A percentile compares a stretch with the other conserved stretches of the same genome.
Evolutionary conservation across 805 yeast genomes (phyloP).

Genomic region (Wickerhamiella sergipiensis): DNA sequence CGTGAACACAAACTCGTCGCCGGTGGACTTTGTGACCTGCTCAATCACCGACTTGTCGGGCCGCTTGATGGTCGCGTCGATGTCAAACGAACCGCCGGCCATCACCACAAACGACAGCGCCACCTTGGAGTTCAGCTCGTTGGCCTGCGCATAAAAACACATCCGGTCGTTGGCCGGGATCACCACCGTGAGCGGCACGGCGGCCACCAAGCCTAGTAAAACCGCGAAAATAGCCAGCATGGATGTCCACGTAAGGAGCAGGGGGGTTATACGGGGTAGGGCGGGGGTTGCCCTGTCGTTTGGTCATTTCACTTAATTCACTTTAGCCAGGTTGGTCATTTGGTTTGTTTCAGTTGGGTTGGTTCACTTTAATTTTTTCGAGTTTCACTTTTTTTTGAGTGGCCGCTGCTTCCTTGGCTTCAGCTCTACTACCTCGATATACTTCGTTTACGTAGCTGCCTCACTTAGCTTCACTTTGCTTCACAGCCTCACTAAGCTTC

Average conservation of each 20-base stretch:
- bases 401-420: too few relatives aligned
- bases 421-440: too few relatives aligned
- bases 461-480: too few relatives aligned
- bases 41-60: constrained; percentile 45
- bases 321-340: too few relatives aligned
- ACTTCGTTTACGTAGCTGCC: too few relatives aligned
- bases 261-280: background rate
- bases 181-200: constrained; percentile 54
- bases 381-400: too few relatives aligned
- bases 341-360: too few relatives aligned
- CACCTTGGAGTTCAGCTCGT: constrained; percentile 42
- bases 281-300: too few relatives aligned
- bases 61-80: constrained; percentile 45
- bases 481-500: too few relatives aligned
- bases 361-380: too few relatives aligned
- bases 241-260: background rate
- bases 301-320: too few relatives aligned
- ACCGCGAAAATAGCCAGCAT: background rate
- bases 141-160: constrained; percentile 61
- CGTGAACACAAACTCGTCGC: constrained; percentile 63
- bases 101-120: constrained; percentile 77
- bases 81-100: constrained; percentile 67
- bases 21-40: constrained; percentile 48
- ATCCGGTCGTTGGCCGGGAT: constrained; percentile 62
- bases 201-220: constrained; percentile 2